Percentiles rank a stretch among this genome's conserved stretches.
Conservation (phyloP, 352 stramenopile species). For the Phytophthora megakarya region DNA sequence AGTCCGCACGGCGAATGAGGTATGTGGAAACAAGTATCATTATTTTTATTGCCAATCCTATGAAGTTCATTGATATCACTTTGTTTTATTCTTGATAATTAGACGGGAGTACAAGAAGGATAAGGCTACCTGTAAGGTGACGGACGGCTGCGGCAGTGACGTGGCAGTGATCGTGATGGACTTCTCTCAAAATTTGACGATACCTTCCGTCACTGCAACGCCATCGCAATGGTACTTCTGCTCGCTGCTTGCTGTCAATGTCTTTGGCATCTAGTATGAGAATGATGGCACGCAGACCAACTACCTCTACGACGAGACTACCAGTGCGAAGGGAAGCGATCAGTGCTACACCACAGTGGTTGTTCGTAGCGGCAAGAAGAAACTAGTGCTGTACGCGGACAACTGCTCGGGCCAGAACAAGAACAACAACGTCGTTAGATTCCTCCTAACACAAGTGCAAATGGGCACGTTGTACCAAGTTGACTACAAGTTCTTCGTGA, state of each 20-base stretch:
- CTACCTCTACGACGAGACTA: constrained; percentile 10
- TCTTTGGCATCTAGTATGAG: constrained; percentile 23
- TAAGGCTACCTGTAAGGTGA: not conserved
- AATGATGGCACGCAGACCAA: constrained; percentile 14
- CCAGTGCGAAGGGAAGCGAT: constrained; percentile 3
- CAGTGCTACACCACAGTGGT: constrained; percentile 14
- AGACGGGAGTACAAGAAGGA: constrained; percentile 13
- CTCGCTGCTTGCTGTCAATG: constrained; percentile 17
- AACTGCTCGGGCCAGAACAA: constrained; percentile 25
- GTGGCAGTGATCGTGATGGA: constrained; percentile 21
- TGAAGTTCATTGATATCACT: constrained; percentile 11
- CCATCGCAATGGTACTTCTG: constrained; percentile 33
- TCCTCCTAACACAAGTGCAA: constrained; percentile 16
- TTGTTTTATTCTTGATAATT: not conserved
- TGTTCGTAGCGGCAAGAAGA: constrained; percentile 1
- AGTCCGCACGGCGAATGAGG: too few relatives aligned
- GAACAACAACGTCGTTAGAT: constrained; percentile 23
- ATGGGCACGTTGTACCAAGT: constrained; percentile 11
- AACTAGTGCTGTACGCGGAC: constrained; percentile 15
- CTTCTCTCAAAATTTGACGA: constrained; percentile 26
- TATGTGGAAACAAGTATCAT: too few relatives aligned
- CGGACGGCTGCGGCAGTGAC: too few relatives aligned
- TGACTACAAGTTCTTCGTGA: constrained; percentile 28
- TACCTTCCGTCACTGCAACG: constrained; percentile 9
- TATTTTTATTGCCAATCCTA: too few relatives aligned